Evolutionary conservation across 345 rosid genomes (phyloP), one percentile per base, ranked within the genome.

Genomic region (Theobroma cacao): DNA sequence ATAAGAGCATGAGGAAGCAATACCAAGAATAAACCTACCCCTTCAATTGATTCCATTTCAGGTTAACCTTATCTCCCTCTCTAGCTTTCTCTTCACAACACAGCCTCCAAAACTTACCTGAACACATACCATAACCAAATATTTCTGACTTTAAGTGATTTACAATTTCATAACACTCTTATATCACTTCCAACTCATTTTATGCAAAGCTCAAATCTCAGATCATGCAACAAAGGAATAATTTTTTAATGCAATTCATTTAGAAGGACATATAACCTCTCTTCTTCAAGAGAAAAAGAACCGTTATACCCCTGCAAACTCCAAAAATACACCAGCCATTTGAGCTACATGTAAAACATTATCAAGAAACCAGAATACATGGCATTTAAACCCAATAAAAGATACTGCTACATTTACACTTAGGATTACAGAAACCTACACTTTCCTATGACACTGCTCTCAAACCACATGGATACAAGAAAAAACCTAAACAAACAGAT

Each of bases 1-100:
- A 70, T 36, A 74, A 52, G 52, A 71, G 68, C 41, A 60, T 24
- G 45, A 76, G 58, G 75, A 78, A 47, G 63, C 52, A 52, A 79
- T 26, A 56, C 24, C 78, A 52, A 84, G 61, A 81, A 47, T 14
- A 67, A 55, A 43, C 81, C 81, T 77, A 81, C 79, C 80, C 67
- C 73, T 80, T 76, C 31, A 56, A 69, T 52, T 30, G 77, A 52
- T 52, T 66, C 72, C 70, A 79, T 82, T 75, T 52, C 65, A 72
- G 63, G 64, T 53, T 78, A 81, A 75, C 66, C 74, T 58, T 67
- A 40, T 64, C 79, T 74, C 55, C 56, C 56, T 69, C 55, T 69
- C 20, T 45, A 69, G 56, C 38, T 69, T 45, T 47, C 28, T 69
- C 55, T 47, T 43, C 56, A 68, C 59, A 60, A 75, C 71, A 75